Percentiles rank a stretch among this genome's conserved stretches.
These are phyloP conservation scores for Themeda triandra DNA, from an alignment of 176 grass and related monocot genomes.

Conservation along the genomic window DNA sequence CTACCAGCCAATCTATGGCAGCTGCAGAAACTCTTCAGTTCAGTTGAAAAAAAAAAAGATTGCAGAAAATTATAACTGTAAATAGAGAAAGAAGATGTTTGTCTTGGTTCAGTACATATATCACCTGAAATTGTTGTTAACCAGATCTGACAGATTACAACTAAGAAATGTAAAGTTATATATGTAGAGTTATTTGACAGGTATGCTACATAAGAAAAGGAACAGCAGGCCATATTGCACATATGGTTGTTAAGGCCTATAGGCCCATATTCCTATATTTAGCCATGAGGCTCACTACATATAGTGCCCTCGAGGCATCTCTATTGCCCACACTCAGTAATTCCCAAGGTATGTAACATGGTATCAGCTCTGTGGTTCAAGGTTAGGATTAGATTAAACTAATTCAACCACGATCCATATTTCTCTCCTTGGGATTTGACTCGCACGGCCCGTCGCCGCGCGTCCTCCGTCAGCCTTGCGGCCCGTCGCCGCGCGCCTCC, in stretches of 20 bases:
- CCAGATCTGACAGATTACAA: not conserved
- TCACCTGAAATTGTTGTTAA: not conserved
- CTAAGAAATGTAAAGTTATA: not conserved
- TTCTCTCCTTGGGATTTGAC: too few species aligned
- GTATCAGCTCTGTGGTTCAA: too few species aligned
- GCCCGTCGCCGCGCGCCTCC: too few species aligned
- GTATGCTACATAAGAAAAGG: not conserved
- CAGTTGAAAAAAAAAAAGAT: not conserved
- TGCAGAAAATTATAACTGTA: not conserved
- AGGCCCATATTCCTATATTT: too few species aligned
- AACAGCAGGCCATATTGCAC: not conserved
- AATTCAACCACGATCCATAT: too few species aligned
- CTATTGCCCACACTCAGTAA: too few species aligned
- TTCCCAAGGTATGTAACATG: too few species aligned
- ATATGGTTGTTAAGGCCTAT: not conserved
- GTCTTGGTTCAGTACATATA: not conserved
- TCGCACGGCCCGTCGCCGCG: fast-evolving
- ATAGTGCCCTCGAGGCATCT: too few species aligned
- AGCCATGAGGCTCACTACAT: too few species aligned
- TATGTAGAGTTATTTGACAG: not conserved
- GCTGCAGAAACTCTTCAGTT: not conserved
- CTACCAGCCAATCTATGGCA: not conserved
- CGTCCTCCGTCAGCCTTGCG: too few species aligned
- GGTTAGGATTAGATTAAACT: too few species aligned
- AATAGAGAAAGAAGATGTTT: not conserved